Evolutionary conservation across 768 basidiomycete species (phyloP).

Genomic region (Leucocoprinus leucothites): DNA sequence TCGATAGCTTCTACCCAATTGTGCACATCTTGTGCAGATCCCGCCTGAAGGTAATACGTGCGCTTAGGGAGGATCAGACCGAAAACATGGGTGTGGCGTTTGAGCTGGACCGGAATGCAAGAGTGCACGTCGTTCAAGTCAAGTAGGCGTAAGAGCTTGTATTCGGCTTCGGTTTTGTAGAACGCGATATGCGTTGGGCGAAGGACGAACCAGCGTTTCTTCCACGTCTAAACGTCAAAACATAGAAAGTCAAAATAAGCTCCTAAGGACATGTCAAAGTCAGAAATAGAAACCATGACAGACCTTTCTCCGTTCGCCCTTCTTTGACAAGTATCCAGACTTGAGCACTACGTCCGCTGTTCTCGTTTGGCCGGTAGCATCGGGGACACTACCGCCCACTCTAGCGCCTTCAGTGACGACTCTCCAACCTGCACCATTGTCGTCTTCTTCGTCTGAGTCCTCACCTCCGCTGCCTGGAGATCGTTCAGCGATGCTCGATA

Average conservation of each 20-base stretch:
- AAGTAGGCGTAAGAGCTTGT: constrained; percentile 85
- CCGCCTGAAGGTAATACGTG: constrained; percentile 90
- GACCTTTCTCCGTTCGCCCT: constrained; percentile 96
- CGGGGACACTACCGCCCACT: background rate
- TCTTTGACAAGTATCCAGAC: constrained; percentile 95
- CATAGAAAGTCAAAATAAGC: background rate
- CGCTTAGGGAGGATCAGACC: constrained; percentile 87
- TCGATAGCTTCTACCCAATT: constrained; percentile 85
- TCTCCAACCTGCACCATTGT: constrained; percentile 65
- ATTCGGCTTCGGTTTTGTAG: constrained; percentile 95
- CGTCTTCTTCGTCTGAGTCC: constrained; percentile 75
- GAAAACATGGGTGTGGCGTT: constrained; percentile 86
- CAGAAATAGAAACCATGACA: background rate
- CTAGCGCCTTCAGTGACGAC: background rate
- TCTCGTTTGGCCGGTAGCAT: background rate
- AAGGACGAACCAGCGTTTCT: constrained; percentile 98
- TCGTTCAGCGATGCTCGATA: constrained; percentile 78
- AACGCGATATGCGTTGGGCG: constrained; percentile 90
- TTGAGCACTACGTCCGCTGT: constrained; percentile 66
- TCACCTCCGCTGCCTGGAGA: constrained; percentile 62
- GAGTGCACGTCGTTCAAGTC: constrained; percentile 88
- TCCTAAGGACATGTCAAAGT: background rate
- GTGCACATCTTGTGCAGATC: constrained; percentile 64
- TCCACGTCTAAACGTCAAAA: constrained; percentile 84
- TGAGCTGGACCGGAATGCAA: constrained; percentile 82